Conservation (phyloP, 2,329 filamentous ascomycete genomes). For the Arthrobotrys sphaeroides region DNA sequence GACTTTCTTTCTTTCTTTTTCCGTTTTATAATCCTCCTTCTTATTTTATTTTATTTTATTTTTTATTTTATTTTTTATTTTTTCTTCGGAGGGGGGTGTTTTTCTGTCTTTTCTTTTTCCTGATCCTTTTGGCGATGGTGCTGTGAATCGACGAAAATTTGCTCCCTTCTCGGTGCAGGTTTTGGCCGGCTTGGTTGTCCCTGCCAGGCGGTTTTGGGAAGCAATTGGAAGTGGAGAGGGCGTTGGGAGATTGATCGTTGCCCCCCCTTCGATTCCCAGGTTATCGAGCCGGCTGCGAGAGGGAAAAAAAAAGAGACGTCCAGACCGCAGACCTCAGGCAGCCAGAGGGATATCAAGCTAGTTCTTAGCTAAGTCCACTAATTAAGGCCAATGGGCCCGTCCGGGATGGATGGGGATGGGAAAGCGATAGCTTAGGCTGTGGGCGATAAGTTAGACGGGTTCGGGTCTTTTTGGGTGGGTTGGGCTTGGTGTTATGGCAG, state of each 20-base stretch:
- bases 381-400: slow-evolving; percentile 31
- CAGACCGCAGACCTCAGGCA: slow-evolving; percentile 21
- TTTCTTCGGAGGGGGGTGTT: too few species aligned
- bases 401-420: slow-evolving; percentile 19
- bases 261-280: slow-evolving; percentile 44
- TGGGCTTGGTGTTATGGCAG: slow-evolving; percentile 7
- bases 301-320: slow-evolving; percentile 29
- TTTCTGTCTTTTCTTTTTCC: background rate
- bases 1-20: background rate
- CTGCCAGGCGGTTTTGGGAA: slow-evolving; percentile 18
- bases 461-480: background rate
- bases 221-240: slow-evolving; percentile 6
- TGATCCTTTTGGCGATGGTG: background rate
- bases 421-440: slow-evolving; percentile 3
- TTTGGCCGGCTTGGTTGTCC: slow-evolving; percentile 10
- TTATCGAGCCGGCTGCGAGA: slow-evolving; percentile 10
- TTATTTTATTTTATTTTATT: slow-evolving; percentile 5
- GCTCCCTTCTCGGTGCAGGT: slow-evolving; percentile 1
- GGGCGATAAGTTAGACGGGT: slow-evolving; percentile 2
- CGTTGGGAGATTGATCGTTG: slow-evolving; percentile 21
- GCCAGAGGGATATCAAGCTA: background rate
- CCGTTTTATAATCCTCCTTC: background rate
- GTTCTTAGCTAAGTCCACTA: too few species aligned
- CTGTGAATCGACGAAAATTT: background rate
- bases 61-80: background rate